Evolutionary conservation across 768 basidiomycete genomes (phyloP), one percentile per base, ranked within the genome.

Genomic region (Lactifluus subvellereus): DNA sequence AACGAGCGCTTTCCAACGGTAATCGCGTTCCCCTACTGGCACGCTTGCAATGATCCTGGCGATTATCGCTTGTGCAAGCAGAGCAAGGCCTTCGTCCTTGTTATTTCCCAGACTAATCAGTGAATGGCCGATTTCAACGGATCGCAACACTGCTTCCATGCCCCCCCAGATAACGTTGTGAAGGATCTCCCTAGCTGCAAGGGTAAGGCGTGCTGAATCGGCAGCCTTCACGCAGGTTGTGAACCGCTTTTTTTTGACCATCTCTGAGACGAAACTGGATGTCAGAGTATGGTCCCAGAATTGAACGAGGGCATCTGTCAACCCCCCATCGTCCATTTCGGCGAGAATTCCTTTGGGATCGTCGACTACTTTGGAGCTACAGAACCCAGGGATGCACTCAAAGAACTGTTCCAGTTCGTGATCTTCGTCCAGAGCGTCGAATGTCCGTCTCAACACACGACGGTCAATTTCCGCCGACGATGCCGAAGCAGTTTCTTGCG

Each of bases 351-450:
- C 2, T 27, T 27, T 27, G 27, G 27, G 27, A 64, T 64, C 37
- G 54, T 13, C 20, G 7, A 62, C 18, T 3, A n/a, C 27, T 0
- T 6, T 6, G 9, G 62, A 54, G n/a, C 1, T 4, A 43, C 52
- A 64, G 16, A 64, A 48, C 8, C 37, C 30, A 30, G 62, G 62
- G 13, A 64, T 9, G 13, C 45, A 57, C 5, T 58, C 62, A 10
- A 59, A 64, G 30, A 64, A 64, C 32, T 59, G 22, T 18, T 64
- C 62, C 7, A 59, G 38, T 35, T 64, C 62, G 1, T 3, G 11
- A 37, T 64, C 62, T 49, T 64, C 57, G 4, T 59, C 57, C 30
- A 64, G 35, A 6, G 53, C 14, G 0, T 43, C 20, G 32, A 64
- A 54, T 4, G 38, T 59, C 62, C 62, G 59, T 10, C 10, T 18